Base-by-base conservation (phyloP, 1,139 yeast genomes). In the Entelexis sorbosivorans region DNA sequence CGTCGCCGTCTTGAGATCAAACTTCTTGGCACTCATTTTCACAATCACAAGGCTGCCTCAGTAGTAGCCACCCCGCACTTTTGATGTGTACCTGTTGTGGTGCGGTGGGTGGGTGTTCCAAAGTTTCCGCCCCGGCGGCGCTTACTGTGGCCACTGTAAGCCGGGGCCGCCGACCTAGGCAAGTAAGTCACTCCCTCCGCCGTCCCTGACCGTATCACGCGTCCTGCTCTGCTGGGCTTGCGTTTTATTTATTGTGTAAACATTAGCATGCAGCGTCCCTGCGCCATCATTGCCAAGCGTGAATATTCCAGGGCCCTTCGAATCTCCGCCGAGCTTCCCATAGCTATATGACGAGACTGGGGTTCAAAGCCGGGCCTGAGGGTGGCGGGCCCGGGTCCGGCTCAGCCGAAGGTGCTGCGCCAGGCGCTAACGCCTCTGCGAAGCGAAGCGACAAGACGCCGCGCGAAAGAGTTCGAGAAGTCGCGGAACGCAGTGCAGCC, bases 1-100 rank as follows among this genome's bases (percentile, higher is more conserved):
- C 1, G 59, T 78, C 58, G 64, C 73, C 73, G 62, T 73, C 44
- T 65, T 57, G 22, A 63, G 59, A 19, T 44, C 47, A 14, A 44
- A 34, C 26, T 24, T 20, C 33, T 33, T 33, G 6, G 33, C n/a
- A 11, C 47, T 44, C 47, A 44, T 44, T 20, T 17, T 8, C 4
- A n/a, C 17, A 13, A 13, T 22, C 6, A 5, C 6, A 4, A 22
- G 6, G 24, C 24, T 6, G 24, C 24, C 6, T 6, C 6, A 22
- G 24, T 22, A 4, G 24, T 14, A 14, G 24, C 10, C 20, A 20
- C 13, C 24, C 20, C 24, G 38, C 20, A 20, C 24, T 19, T 35
- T 10, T 28, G 13, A 10, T 4, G 31, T 28, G 28, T 2, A 10
- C 28, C 10, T 7, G 28, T 28, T 22, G 24, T 22, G 6, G 24